These are phyloP conservation scores for Isoetes engelmannii DNA, from an alignment of 83 land plant species.

Conservation along the genomic window DNA sequence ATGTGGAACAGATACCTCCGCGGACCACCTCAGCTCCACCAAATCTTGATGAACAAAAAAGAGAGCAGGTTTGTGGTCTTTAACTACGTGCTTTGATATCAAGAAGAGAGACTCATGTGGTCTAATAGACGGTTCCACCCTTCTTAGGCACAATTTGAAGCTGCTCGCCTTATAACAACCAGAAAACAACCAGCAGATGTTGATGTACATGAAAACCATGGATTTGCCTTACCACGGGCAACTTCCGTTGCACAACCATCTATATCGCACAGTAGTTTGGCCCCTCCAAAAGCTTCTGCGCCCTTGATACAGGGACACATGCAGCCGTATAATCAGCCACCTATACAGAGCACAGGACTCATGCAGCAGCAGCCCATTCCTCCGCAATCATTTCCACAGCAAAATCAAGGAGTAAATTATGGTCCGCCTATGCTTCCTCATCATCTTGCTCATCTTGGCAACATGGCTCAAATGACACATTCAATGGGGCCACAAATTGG, in stretches of 20 bases:
- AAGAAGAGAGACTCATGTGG: no score
- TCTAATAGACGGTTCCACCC: neutral
- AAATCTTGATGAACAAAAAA: constrained; percentile 84
- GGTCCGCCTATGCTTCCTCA: constrained; percentile 40
- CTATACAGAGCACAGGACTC: constrained; percentile 35
- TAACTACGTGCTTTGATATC: neutral
- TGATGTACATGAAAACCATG: no score
- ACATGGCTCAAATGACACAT: constrained; percentile 34
- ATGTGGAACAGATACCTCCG: constrained; percentile 17
- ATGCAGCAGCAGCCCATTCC: constrained; percentile 38
- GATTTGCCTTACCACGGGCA: no score
- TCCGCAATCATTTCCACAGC: constrained; percentile 44
- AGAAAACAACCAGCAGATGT: no score
- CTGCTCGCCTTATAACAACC: neutral
- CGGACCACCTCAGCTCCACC: constrained; percentile 96
- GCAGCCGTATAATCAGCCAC: neutral
- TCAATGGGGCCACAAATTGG: constrained; percentile 49
- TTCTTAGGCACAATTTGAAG: constrained; percentile 5
- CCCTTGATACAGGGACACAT: no score
- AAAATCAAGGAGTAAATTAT: constrained; percentile 35
- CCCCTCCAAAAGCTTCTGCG: no score
- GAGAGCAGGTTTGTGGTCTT: constrained; percentile 55
- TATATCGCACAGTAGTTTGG: no score
- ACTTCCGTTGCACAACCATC: no score
- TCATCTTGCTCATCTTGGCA: constrained; percentile 30